Percentiles rank a stretch among this genome's conserved stretches.
Conservation (phyloP, 1,139 yeast genomes). For the Suhomyces kunorum region DNA sequence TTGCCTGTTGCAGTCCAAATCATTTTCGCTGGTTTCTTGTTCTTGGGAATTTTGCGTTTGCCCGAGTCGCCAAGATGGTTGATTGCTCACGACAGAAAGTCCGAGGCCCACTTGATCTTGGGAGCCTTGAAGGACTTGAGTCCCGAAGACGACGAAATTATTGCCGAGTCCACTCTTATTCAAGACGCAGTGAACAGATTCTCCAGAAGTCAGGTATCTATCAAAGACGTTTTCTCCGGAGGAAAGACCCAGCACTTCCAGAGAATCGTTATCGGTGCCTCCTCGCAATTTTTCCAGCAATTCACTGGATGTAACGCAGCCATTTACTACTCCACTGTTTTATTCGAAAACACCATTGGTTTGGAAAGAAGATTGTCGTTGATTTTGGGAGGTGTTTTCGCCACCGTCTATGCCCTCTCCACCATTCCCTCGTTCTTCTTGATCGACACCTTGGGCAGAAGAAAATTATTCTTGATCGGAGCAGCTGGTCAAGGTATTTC, state of each 20-base stretch:
- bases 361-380: conserved; percentile 53
- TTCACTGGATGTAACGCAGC: conserved; percentile 69
- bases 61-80: conserved; percentile 82
- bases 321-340: conserved; percentile 65
- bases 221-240: conserved; percentile 54
- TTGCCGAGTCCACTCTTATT: conserved; percentile 44
- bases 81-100: conserved; percentile 51
- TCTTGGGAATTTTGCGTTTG: conserved; percentile 39
- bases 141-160: conserved; percentile 46
- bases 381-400: conserved; percentile 64
- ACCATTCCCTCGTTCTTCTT: conserved; percentile 65
- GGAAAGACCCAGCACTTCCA: conserved; percentile 59
- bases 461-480: conserved; percentile 57
- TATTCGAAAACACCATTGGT: conserved; percentile 57
- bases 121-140: conserved; percentile 40
- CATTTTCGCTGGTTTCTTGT: conserved; percentile 39
- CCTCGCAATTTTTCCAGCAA: conserved; percentile 64
- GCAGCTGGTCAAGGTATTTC: conserved; percentile 49
- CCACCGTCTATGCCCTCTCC: conserved; percentile 60
- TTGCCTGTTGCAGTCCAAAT: conserved; percentile 42
- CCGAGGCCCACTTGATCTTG: conserved; percentile 49
- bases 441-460: conserved; percentile 67
- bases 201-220: conserved; percentile 39
- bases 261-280: conserved; percentile 62
- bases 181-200: conserved; percentile 46